Evolutionary conservation across 768 basidiomycete genomes (phyloP).

Genomic region (Pleurotus salmoneostramineus): DNA sequence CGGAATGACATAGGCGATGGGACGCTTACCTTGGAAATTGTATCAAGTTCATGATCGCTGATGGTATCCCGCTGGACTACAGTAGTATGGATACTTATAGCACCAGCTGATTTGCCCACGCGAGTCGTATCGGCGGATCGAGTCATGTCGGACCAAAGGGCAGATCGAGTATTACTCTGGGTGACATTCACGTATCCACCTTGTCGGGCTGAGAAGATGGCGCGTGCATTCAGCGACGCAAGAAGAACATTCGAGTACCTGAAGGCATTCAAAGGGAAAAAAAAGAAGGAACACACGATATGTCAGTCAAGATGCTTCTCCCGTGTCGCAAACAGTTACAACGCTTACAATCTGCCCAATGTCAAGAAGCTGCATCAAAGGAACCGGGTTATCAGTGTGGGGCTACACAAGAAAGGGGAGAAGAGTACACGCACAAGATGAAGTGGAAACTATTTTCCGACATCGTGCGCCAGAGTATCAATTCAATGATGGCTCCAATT

Average conservation of each 20-base stretch:
- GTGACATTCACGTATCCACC: background rate
- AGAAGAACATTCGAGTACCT: conserved; percentile 10
- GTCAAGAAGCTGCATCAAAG: background rate
- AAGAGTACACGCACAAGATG: conserved; percentile 5
- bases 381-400: background rate
- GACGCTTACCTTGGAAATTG: background rate
- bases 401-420: background rate
- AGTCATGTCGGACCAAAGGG: conserved; percentile 9
- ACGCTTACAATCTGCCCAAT: conserved; percentile 3
- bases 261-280: background rate
- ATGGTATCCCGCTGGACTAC: background rate
- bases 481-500: conserved; percentile 7
- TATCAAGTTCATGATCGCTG: background rate
- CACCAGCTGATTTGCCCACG: background rate
- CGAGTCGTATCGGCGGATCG: background rate
- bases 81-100: background rate
- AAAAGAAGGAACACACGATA: background rate
- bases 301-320: background rate
- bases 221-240: conserved; percentile 8
- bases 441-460: conserved; percentile 10
- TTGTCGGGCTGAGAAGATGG: background rate
- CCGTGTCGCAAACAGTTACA: background rate
- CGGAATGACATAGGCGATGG: background rate
- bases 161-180: conserved; percentile 7
- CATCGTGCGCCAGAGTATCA: conserved; percentile 10